Conservation (phyloP, 352 stramenopile genomes). For the Lagenidium giganteum region DNA sequence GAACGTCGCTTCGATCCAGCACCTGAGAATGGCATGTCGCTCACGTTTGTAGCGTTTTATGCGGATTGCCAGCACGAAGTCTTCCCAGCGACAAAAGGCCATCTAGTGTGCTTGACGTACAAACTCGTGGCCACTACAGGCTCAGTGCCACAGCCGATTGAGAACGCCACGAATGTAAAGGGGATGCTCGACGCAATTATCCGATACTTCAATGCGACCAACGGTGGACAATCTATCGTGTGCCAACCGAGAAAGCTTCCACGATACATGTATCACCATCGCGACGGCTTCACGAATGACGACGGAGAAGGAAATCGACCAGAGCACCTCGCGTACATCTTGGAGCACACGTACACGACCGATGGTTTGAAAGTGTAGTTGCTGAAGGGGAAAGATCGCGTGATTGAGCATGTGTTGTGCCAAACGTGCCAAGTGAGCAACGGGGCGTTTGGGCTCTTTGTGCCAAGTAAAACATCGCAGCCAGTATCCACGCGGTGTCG, state of each 20-base stretch:
- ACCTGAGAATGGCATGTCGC: too few relatives aligned
- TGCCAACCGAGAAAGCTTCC: too few relatives aligned
- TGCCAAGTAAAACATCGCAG: constrained; percentile 11
- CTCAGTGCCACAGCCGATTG: too few relatives aligned
- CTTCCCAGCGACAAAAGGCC: constrained; percentile 11
- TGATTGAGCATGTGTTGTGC: constrained; percentile 5
- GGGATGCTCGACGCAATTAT: too few relatives aligned
- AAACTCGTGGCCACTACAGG: too few relatives aligned
- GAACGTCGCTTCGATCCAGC: too few relatives aligned
- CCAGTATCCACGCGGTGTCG: constrained; percentile 3
- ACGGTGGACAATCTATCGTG: too few relatives aligned
- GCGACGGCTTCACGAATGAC: too few relatives aligned
- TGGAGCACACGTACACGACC: constrained; percentile 14
- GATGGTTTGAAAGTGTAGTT: constrained; percentile 6
- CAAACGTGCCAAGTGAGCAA: constrained; percentile 8
- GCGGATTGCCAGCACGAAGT: constrained; percentile 18
- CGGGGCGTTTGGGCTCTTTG: constrained; percentile 7
- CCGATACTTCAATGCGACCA: too few relatives aligned
- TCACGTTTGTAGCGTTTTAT: constrained; percentile 21
- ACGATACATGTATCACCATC: too few relatives aligned
- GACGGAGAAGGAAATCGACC: too few relatives aligned
- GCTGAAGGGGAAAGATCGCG: constrained; percentile 15
- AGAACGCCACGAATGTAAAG: too few relatives aligned
- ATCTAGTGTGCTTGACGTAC: constrained; percentile 15
- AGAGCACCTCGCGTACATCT: constrained; percentile 17